These are phyloP conservation scores for Suillus ampliporus DNA, from an alignment of 768 basidiomycete species.

Conservation along the genomic window DNA sequence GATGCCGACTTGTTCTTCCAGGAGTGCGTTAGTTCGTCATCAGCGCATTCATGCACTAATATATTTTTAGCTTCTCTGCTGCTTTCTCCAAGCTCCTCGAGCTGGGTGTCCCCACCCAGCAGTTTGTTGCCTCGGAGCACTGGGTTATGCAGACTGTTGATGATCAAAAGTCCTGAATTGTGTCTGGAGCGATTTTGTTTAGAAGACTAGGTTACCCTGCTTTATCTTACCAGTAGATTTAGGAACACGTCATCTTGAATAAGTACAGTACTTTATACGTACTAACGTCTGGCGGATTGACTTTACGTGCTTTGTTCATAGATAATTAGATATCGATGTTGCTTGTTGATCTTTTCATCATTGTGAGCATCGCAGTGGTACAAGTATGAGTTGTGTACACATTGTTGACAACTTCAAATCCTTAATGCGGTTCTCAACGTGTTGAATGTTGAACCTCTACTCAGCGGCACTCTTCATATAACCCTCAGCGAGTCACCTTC, in stretches of 20 bases:
- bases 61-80: slow-evolving; percentile 74
- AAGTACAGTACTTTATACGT: background rate
- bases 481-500: background rate
- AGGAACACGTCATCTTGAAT: background rate
- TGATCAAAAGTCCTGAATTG: slow-evolving; percentile 13
- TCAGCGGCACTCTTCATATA: background rate
- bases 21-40: slow-evolving; percentile 64
- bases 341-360: slow-evolving; percentile 2
- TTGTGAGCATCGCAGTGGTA: slow-evolving; percentile 4
- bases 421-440: background rate
- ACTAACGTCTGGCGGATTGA: background rate
- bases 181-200: background rate
- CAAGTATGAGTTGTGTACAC: background rate
- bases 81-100: slow-evolving; percentile 84
- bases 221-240: background rate
- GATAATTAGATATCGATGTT: background rate
- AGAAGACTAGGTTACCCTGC: background rate
- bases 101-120: slow-evolving; percentile 86
- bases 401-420: background rate
- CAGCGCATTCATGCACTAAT: no score
- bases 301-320: background rate
- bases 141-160: slow-evolving; percentile 62
- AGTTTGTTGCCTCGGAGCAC: slow-evolving; percentile 74
- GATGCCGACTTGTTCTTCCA: slow-evolving; percentile 89
- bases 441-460: background rate